Evolutionary conservation across 306 rosid species (phyloP), one percentile per base, ranked within the genome.

Genomic region (Vigna angularis): DNA sequence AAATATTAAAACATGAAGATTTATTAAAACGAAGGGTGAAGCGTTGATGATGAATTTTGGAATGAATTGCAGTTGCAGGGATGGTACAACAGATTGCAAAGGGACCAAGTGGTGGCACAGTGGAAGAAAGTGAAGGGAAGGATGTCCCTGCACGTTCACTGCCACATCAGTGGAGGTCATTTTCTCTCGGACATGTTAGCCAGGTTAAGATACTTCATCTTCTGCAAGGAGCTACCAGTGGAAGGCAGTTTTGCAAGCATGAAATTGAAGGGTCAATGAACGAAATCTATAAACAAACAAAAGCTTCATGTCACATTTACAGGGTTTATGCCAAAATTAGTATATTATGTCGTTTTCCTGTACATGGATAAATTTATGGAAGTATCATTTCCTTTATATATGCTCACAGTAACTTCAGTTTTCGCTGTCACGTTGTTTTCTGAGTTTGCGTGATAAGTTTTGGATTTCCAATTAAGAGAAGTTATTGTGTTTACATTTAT

Each of bases 161-260:
- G 99, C 72, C 99, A 95, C 83, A 93, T 95, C 0, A 95, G 99
- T 52, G 99, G 98, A n/a, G 97, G 97, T 63, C 98, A 93, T 82
- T 91, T 91, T 58, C 86, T 95, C 1, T 16, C 93, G n/a, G 96
- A 95, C 71, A n/a, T 93, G 6, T 87, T 75, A 52, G 93, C 98
- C 7, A 85, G 95, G 64, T 83, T 95, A 15, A 82, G 99, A 89
- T 93, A 77, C 87, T 88, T 82, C 80, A 95, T 95, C 85, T 95
- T 93, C 87, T 82, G 73, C 81, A 95, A 84, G 78, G 99, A 95
- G 65, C 89, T 95, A 13, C 99, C 99, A 3, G 89, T 93, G 87
- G 99, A 83, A 86, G 81, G 38, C 3, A 64, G 7, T 22, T 11
- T n/a, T 48, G 22, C 14, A 59, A 58, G 20, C 45, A 51, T 38